phyloP scores from a whole-genome alignment of 2,329 filamentous ascomycete species.

The Penicillium sp. region DNA sequence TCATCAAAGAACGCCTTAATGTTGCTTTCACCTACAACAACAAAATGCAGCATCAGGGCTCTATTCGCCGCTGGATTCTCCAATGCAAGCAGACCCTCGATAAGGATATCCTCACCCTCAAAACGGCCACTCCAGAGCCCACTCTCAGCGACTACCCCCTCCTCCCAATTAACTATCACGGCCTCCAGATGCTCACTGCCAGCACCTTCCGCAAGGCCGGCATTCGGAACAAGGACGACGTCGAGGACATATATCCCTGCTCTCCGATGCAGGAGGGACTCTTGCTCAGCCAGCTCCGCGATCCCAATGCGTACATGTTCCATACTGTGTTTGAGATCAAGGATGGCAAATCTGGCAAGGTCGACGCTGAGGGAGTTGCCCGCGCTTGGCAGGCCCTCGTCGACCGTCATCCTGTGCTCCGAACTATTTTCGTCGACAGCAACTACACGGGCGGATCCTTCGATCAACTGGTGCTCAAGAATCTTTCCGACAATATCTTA shows the following conservation, averaged over 20 bases:
- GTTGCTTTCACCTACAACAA: slow-evolving; percentile 51
- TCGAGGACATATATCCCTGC: slow-evolving; percentile 37
- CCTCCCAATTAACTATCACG: slow-evolving; percentile 41
- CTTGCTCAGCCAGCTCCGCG: slow-evolving; percentile 36
- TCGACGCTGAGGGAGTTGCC: slow-evolving; percentile 28
- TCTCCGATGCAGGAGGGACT: slow-evolving; percentile 39
- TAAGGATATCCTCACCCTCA: slow-evolving; percentile 23
- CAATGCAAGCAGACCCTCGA: slow-evolving; percentile 39
- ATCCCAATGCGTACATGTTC: slow-evolving; percentile 36
- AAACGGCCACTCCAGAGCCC: slow-evolving; percentile 26
- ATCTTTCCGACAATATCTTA: slow-evolving; percentile 22
- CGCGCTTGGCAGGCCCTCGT: slow-evolving; percentile 34
- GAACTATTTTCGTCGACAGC: slow-evolving; percentile 36
- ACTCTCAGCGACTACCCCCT: slow-evolving; percentile 46
- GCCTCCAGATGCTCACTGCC: slow-evolving; percentile 35
- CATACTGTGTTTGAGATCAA: slow-evolving; percentile 35
- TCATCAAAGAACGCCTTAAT: slow-evolving; percentile 46
- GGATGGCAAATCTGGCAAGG: slow-evolving; percentile 13
- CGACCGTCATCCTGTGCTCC: slow-evolving; percentile 31
- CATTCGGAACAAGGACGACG: slow-evolving; percentile 25
- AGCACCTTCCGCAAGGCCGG: slow-evolving; percentile 36
- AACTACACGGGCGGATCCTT: slow-evolving; percentile 33
- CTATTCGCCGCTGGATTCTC: slow-evolving; percentile 44
- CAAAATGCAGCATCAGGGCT: slow-evolving; percentile 43
- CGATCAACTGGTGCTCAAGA: slow-evolving; percentile 37